phyloP scores from a whole-genome alignment of 164 flowering plant species.

The Piper betle region DNA sequence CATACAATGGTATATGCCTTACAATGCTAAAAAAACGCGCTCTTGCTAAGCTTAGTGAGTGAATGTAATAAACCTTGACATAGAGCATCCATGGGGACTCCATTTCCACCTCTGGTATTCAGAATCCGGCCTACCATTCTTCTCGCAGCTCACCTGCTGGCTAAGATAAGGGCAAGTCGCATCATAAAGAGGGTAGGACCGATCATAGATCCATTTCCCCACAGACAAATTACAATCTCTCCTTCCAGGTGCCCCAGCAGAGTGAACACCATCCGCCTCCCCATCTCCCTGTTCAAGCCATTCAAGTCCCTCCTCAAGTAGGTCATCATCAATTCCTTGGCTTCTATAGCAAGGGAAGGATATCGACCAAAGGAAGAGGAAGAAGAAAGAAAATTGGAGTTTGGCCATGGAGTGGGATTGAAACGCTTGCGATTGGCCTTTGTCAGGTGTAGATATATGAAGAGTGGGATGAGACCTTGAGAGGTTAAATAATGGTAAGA shows the following conservation, averaged over 20 bases:
- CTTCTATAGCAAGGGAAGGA: constrained; percentile 10
- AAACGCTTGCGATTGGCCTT: neutral
- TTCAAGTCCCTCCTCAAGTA: constrained; percentile 6
- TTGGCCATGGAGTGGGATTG: neutral
- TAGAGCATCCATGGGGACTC: constrained; percentile 10
- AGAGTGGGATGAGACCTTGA: neutral
- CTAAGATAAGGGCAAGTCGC: constrained; percentile 65
- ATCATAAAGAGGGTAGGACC: constrained; percentile 67
- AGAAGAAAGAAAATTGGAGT: neutral
- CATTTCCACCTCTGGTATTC: constrained; percentile 76
- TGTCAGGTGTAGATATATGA: neutral
- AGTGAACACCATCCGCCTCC: constrained; percentile 31
- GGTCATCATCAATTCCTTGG: constrained; percentile 7
- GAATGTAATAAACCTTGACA: too few relatives aligned
- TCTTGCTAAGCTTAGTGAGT: too few relatives aligned
- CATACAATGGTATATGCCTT: too few relatives aligned
- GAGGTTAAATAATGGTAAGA: neutral
- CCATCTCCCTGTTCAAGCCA: constrained; percentile 36
- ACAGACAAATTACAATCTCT: constrained; percentile 36
- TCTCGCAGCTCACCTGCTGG: constrained; percentile 39
- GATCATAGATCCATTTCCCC: constrained; percentile 73
- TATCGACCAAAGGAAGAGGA: constrained; percentile 10
- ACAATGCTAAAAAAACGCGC: too few relatives aligned
- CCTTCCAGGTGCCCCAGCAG: constrained; percentile 6
- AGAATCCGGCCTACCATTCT: constrained; percentile 80